Conservation (phyloP, 768 basidiomycete species). For the Tulasnella sp. region DNA sequence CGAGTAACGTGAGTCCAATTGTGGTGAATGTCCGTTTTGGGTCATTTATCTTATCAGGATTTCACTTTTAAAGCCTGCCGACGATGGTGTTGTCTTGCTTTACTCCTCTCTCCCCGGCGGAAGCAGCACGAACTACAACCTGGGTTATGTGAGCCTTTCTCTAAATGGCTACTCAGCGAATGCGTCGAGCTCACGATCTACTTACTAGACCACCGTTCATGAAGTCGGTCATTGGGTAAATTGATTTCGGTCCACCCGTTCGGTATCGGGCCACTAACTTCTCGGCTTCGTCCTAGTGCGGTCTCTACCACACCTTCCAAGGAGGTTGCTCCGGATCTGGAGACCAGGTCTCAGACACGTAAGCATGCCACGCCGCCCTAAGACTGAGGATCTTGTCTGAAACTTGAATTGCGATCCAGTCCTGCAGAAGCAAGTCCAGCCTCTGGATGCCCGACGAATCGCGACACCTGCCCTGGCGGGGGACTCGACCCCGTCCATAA, state of each 20-base stretch:
- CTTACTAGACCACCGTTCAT: constrained; percentile 40
- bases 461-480: constrained; percentile 38
- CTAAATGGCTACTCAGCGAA: background rate
- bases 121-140: constrained; percentile 28
- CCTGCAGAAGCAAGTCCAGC: constrained; percentile 37
- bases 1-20: background rate
- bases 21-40: no score
- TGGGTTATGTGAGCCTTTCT: constrained; percentile 19
- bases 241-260: background rate
- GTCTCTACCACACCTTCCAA: constrained; percentile 46
- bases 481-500: constrained; percentile 33
- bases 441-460: constrained; percentile 40
- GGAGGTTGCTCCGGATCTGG: constrained; percentile 35
- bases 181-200: background rate
- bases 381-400: background rate
- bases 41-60: background rate
- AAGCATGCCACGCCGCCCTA: constrained; percentile 34
- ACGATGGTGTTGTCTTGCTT: constrained; percentile 44
- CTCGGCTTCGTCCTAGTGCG: constrained; percentile 24
- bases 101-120: constrained; percentile 40
- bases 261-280: background rate
- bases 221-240: constrained; percentile 43
- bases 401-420: constrained; percentile 15
- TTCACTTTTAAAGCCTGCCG: constrained; percentile 30
- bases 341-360: constrained; percentile 33